Evolutionary conservation across 208 protist genomes (phyloP).

Genomic region (Leishmania arabica): DNA sequence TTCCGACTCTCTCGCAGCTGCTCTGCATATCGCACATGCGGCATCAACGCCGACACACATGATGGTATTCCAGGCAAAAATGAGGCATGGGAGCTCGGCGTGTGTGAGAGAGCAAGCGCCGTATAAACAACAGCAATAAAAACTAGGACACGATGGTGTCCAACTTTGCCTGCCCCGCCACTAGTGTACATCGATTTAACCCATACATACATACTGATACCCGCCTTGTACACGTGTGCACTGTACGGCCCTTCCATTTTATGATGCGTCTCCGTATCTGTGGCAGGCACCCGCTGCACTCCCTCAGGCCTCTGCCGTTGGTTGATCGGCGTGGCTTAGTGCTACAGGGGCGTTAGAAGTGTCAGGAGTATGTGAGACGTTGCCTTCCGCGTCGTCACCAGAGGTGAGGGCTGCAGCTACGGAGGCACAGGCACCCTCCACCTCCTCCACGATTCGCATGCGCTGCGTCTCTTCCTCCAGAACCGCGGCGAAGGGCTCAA

Average conservation of each 20-base stretch:
- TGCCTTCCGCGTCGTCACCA: background rate
- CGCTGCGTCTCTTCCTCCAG: conserved; percentile 60
- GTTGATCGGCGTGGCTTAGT: background rate
- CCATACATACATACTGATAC: background rate
- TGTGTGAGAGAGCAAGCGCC: background rate
- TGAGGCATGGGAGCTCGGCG: background rate
- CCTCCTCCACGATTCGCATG: conserved; percentile 61
- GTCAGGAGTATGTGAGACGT: background rate
- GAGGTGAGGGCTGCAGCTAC: background rate
- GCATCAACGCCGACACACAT: background rate
- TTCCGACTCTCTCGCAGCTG: background rate
- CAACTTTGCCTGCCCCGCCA: background rate
- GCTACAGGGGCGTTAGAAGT: background rate
- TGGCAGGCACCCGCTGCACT: background rate
- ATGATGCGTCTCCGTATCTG: background rate
- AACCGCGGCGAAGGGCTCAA: conserved; percentile 48
- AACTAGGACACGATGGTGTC: background rate
- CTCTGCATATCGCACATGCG: background rate
- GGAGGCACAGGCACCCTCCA: background rate
- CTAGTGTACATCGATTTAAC: conserved; percentile 9
- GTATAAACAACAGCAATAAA: background rate
- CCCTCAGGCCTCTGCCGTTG: background rate
- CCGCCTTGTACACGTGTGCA: background rate
- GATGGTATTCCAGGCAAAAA: background rate
- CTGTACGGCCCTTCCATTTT: background rate